Conservation (phyloP, 805 yeast genomes). For the Ogataea neopini region DNA sequence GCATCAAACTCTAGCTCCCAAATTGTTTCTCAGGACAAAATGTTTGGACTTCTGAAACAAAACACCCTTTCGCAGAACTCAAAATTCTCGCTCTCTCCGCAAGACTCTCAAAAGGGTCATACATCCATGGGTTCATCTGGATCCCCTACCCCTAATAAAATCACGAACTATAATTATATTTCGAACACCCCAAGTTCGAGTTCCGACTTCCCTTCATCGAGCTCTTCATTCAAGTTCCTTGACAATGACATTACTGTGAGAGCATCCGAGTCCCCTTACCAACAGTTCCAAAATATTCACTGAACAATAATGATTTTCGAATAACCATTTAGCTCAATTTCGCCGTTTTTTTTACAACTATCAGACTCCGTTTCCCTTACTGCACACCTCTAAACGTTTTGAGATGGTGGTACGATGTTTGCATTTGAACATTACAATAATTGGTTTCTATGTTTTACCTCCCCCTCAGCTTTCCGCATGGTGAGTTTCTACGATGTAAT, state of each 20-base stretch:
- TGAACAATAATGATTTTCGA: not conserved
- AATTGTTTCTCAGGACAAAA: conserved; percentile 4
- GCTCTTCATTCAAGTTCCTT: conserved; percentile 13
- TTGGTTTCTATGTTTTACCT: not conserved
- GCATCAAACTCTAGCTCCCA: not conserved
- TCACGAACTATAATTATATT: conserved; percentile 20
- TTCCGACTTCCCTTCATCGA: conserved; percentile 19
- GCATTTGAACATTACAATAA: not conserved
- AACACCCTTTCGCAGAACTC: not conserved
- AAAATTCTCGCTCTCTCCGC: not conserved
- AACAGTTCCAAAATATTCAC: not conserved
- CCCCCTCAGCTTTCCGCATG: not conserved
- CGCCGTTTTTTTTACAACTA: not conserved
- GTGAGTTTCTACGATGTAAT: not conserved
- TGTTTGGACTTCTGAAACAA: conserved; percentile 7
- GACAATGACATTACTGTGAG: conserved; percentile 7
- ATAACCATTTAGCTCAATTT: not conserved
- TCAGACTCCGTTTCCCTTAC: not conserved
- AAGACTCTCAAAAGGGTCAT: not conserved
- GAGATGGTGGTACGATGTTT: not conserved
- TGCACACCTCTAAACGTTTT: not conserved
- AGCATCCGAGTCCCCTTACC: conserved; percentile 9
- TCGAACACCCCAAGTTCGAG: conserved; percentile 25
- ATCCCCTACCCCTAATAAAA: conserved; percentile 16
- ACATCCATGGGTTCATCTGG: not conserved